phyloP scores from a whole-genome alignment of 208 protist genomes.

The Acanthamoeba sp. region DNA sequence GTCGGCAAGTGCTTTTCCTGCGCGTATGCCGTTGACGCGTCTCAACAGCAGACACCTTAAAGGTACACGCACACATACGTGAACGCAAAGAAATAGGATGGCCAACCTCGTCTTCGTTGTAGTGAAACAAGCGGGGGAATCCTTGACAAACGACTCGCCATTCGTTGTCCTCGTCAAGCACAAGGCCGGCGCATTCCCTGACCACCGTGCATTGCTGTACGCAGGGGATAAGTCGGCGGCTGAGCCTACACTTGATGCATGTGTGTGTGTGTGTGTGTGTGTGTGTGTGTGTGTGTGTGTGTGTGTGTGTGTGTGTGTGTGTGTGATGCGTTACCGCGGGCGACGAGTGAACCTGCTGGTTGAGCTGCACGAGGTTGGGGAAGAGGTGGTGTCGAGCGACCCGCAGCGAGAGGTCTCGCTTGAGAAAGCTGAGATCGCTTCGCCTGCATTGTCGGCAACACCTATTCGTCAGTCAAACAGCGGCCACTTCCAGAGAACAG shows the following conservation, averaged over 20 bases:
- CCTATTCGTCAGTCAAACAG: too few relatives aligned
- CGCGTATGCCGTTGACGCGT: too few relatives aligned
- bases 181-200: background rate
- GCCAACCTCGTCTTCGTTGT: constrained; percentile 2
- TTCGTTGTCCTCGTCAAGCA: background rate
- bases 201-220: background rate
- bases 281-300: background rate
- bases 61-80: too few relatives aligned
- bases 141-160: background rate
- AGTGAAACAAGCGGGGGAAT: constrained; percentile 15
- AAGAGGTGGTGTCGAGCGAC: background rate
- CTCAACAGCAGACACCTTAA: too few relatives aligned
- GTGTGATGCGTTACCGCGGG: background rate
- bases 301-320: background rate
- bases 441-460: background rate
- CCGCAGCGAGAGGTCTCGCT: background rate
- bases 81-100: background rate
- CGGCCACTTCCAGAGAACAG: too few relatives aligned
- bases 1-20: background rate
- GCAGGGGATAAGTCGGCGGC: too few relatives aligned
- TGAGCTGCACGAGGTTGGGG: constrained; percentile 23
- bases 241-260: too few relatives aligned
- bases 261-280: too few relatives aligned
- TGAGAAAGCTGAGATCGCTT: background rate
- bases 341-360: background rate